Conservation (phyloP, 495 filamentous ascomycete species). For the Xylaria flabelliformis region DNA sequence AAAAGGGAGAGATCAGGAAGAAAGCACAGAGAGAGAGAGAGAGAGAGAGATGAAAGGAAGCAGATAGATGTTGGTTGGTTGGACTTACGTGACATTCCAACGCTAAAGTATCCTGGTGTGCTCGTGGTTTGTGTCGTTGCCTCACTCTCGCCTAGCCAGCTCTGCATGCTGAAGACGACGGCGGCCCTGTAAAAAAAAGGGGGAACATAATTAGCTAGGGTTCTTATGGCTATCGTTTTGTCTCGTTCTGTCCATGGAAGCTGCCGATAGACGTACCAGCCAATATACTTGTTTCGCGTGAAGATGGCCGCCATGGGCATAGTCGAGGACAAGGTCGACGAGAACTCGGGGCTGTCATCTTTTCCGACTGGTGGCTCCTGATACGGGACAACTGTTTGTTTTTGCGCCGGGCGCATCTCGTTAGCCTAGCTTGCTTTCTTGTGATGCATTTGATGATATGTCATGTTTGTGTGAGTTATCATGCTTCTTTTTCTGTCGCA, state of each 20-base stretch:
- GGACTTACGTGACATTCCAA: slow-evolving; percentile 82
- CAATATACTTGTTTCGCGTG: slow-evolving; percentile 86
- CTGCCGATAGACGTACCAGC: slow-evolving; percentile 65
- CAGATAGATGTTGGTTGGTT: background rate
- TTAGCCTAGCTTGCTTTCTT: background rate
- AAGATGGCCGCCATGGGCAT: slow-evolving; percentile 96
- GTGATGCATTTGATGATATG: slow-evolving; percentile 44
- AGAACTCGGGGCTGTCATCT: slow-evolving; percentile 53
- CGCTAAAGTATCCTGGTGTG: slow-evolving; percentile 83
- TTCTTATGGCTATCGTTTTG: background rate
- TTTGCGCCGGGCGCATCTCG: slow-evolving; percentile 26
- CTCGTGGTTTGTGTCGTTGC: slow-evolving; percentile 66
- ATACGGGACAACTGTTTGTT: slow-evolving; percentile 55
- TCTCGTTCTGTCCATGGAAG: too few relatives aligned
- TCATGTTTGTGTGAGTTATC: too few relatives aligned
- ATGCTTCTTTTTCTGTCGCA: background rate
- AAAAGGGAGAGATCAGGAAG: background rate
- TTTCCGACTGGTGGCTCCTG: slow-evolving; percentile 57
- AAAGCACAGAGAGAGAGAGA: too few relatives aligned
- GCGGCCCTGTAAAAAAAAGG: slow-evolving; percentile 64
- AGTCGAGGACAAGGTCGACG: slow-evolving; percentile 78
- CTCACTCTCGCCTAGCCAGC: slow-evolving; percentile 83
- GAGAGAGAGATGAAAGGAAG: background rate
- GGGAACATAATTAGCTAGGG: background rate
- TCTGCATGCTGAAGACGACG: slow-evolving; percentile 82